Percentiles rank a stretch among this genome's conserved stretches.
Evolutionary conservation across 768 basidiomycete genomes (phyloP).

Genomic region (Rhodotorula babjevae): DNA sequence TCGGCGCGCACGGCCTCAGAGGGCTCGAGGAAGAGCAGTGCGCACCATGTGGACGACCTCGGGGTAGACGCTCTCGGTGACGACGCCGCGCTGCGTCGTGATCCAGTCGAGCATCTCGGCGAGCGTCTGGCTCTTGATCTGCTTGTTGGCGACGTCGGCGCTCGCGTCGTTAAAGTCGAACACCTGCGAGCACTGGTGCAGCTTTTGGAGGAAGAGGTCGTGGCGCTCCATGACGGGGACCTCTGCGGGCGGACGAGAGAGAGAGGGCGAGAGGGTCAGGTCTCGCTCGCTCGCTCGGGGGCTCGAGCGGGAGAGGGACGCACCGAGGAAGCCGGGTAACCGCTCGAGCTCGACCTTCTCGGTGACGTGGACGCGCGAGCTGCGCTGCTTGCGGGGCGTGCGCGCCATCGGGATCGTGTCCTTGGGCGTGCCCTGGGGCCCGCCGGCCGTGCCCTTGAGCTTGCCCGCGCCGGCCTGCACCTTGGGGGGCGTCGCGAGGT

Average conservation of each 20-base stretch:
- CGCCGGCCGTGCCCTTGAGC: conserved; percentile 40
- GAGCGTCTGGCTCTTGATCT: conserved; percentile 94
- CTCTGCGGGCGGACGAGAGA: too few relatives aligned
- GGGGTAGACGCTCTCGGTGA: conserved; percentile 95
- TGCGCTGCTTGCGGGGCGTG: conserved; percentile 93
- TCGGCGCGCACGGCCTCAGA: too few relatives aligned
- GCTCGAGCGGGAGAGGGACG: conserved; percentile 39
- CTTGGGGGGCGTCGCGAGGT: conserved; percentile 46
- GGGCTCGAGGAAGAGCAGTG: too few relatives aligned
- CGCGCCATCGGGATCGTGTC: conserved; percentile 90
- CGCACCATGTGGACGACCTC: conserved; percentile 97
- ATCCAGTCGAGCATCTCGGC: conserved; percentile 99
- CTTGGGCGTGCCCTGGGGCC: conserved; percentile 62
- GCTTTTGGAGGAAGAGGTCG: conserved; percentile 85
- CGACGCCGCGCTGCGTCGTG: conserved; percentile 89
- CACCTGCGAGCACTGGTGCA: conserved; percentile 90
- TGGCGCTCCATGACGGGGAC: conserved; percentile 80
- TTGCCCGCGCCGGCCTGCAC: conserved; percentile 44
- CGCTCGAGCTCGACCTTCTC: conserved; percentile 96
- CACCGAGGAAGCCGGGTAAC: conserved; percentile 82
- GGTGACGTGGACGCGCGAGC: conserved; percentile 90
- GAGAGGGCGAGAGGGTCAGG: too few relatives aligned
- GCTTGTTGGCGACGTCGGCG: conserved; percentile 91
- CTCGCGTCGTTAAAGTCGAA: conserved; percentile 99
- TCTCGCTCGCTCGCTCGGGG: neutral